Evolutionary conservation across 306 rosid genomes (phyloP).

Genomic region (Cercis canadensis): DNA sequence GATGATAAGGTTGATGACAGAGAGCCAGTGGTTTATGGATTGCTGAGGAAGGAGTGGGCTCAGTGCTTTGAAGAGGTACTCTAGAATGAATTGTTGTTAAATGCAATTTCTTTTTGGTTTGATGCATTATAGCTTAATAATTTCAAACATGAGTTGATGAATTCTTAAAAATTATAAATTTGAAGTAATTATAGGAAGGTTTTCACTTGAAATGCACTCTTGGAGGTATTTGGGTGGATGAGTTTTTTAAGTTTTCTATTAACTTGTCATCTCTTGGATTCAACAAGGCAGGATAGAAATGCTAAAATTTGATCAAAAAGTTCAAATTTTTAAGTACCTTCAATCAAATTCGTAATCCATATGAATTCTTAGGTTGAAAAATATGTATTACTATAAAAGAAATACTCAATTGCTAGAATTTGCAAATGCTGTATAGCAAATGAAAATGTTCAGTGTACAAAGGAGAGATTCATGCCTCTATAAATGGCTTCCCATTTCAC

Average conservation of each 20-base stretch:
- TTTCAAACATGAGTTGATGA: not conserved
- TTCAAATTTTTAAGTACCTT: not conserved
- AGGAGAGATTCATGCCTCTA: conserved; percentile 2
- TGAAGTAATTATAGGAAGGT: conserved; percentile 1
- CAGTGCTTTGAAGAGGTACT: conserved; percentile 88
- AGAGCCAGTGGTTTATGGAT: conserved; percentile 81
- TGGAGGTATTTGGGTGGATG: not conserved
- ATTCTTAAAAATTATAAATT: conserved; percentile 3
- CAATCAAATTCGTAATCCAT: not conserved
- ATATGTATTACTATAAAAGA: not conserved
- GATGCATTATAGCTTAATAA: not conserved
- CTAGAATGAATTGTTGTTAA: not conserved
- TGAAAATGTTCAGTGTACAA: conserved; percentile 27
- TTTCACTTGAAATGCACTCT: not conserved
- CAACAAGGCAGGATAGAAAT: no score
- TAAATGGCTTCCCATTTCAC: not conserved
- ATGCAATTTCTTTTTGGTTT: not conserved
- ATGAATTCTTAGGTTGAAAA: not conserved
- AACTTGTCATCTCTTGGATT: not conserved
- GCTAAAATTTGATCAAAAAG: not conserved
- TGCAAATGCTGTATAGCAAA: conserved; percentile 4
- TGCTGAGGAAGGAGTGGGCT: conserved; percentile 82
- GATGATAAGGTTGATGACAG: conserved; percentile 40
- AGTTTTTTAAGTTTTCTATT: not conserved
- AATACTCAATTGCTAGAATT: not conserved